These are phyloP conservation scores for Ogataea angusta DNA, from an alignment of 805 yeast genomes.

Conservation along the genomic window DNA sequence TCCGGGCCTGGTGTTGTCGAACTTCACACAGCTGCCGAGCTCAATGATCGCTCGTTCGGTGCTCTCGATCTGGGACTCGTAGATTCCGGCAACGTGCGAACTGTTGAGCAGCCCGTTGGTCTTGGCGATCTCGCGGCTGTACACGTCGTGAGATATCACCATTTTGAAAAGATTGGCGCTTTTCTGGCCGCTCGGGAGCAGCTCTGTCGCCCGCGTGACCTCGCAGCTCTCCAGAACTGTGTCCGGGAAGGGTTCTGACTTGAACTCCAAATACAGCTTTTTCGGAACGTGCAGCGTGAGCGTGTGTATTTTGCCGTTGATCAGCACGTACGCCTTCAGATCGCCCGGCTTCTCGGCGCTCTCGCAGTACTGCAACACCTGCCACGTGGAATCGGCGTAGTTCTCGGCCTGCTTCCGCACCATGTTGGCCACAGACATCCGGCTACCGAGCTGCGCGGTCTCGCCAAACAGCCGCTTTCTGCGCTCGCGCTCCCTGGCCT, in stretches of 20 bases:
- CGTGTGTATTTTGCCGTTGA: slow-evolving; percentile 70
- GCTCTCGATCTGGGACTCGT: slow-evolving; percentile 68
- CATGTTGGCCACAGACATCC: slow-evolving; percentile 65
- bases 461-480: slow-evolving; percentile 79
- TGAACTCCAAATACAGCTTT: slow-evolving; percentile 64
- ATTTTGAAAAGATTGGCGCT: slow-evolving; percentile 54
- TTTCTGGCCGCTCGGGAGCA: slow-evolving; percentile 68
- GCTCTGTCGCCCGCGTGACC: slow-evolving; percentile 55
- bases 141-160: slow-evolving; percentile 65
- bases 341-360: slow-evolving; percentile 65
- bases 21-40: slow-evolving; percentile 68
- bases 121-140: slow-evolving; percentile 50
- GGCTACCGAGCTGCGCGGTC: slow-evolving; percentile 40
- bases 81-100: slow-evolving; percentile 61
- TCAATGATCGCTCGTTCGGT: slow-evolving; percentile 75
- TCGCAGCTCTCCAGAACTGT: slow-evolving; percentile 46
- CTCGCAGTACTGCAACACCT: slow-evolving; percentile 65
- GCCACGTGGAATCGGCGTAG: slow-evolving; percentile 80
- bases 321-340: slow-evolving; percentile 64
- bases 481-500: slow-evolving; percentile 66
- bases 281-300: slow-evolving; percentile 74
- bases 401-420: slow-evolving; percentile 75
- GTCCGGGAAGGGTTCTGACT: slow-evolving; percentile 35
- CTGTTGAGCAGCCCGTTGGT: slow-evolving; percentile 64
- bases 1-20: slow-evolving; percentile 72